These are phyloP conservation scores for Fusarium avenaceum DNA, from an alignment of 2,329 filamentous ascomycete species.

Conservation along the genomic window DNA sequence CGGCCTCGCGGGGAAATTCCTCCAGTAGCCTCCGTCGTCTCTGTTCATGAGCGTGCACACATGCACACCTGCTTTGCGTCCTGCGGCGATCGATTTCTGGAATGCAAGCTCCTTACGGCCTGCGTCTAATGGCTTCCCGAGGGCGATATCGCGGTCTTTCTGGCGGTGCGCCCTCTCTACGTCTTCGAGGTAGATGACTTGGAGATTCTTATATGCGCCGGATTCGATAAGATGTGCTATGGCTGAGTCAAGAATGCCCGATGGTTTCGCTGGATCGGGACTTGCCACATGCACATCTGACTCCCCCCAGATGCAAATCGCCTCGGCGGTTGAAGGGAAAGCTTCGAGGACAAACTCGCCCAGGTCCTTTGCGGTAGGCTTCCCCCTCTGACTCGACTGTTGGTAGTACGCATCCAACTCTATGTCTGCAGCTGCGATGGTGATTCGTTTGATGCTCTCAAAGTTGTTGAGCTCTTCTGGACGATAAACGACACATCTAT, in stretches of 20 bases:
- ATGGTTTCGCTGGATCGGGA: background rate
- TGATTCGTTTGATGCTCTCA: background rate
- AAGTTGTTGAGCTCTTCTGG: background rate
- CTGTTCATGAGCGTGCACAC: slow-evolving; percentile 31
- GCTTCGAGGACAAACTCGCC: background rate
- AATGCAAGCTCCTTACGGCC: background rate
- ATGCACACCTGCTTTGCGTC: slow-evolving; percentile 13
- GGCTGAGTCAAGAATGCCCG: slow-evolving; percentile 5
- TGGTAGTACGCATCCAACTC: background rate
- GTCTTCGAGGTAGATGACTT: slow-evolving; percentile 27
- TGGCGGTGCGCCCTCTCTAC: slow-evolving; percentile 4
- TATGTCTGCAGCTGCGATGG: slow-evolving; percentile 5
- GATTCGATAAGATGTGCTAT: slow-evolving; percentile 22
- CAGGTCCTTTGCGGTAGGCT: background rate
- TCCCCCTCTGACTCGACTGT: rapidly evolving
- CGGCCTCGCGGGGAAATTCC: slow-evolving; percentile 25
- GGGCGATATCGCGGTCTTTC: rapidly evolving
- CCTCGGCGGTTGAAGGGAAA: slow-evolving; percentile 17
- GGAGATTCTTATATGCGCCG: background rate
- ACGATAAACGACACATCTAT: background rate
- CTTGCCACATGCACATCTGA: rapidly evolving
- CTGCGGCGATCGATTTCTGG: slow-evolving; percentile 18
- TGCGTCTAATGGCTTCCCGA: rapidly evolving
- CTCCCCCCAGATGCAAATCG: slow-evolving; percentile 19
- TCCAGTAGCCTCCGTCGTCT: slow-evolving; percentile 28